Base-by-base conservation (phyloP, 192 early-diverging fungal genomes). In the Coemansia sp. region DNA sequence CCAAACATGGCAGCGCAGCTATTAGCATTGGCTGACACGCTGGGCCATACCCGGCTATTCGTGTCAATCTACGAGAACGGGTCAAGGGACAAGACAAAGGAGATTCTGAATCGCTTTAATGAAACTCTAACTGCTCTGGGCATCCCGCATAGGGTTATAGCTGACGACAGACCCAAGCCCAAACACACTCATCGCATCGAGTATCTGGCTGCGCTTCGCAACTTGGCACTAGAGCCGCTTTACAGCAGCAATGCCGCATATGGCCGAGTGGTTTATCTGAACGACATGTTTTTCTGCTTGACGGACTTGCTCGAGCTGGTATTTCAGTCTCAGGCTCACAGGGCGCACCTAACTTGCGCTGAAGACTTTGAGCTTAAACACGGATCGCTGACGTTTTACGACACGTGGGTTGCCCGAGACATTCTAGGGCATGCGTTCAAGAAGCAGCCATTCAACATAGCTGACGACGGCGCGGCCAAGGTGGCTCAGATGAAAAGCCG, bases 1-100 rank as follows among this genome's bases (percentile, higher is more conserved):
- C 80, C 83, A 5, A 73, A 79, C 37, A 70, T 85, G 72, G 65
- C 69, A 0, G 53, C 38, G 35, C 76, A 83, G 45, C 57, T 85
- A 6, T 48, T 77, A 6, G 66, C 64, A 0, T 35, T 85, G 10
- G 64, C 75, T 5, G 60, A 69, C n/a, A 36, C 72, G 7, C 53
- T 85, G 39, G 83, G 80, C 9, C 72, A 42, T 18, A 16, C 56
- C 8, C 61, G 37, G 0, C 25, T 77, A 12, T 85, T 83, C 61
- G 18, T 85, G 18, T 83, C 81, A 18, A 64, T 85, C 2, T 85
- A 70, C 42, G 83, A 85, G 38, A 85, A 79, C 48, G 83, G 76
- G 37, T 83, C 80, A 2, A 53, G 45, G 0, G 83, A 85, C 39
- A 43, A 39, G 10, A 85, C 83, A 25, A 75, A 73, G 38, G 26